A percentile compares a stretch with the other conserved stretches of the same genome.
Conservation (phyloP, 2,329 filamentous ascomycete species). For the Periconia sp. region DNA sequence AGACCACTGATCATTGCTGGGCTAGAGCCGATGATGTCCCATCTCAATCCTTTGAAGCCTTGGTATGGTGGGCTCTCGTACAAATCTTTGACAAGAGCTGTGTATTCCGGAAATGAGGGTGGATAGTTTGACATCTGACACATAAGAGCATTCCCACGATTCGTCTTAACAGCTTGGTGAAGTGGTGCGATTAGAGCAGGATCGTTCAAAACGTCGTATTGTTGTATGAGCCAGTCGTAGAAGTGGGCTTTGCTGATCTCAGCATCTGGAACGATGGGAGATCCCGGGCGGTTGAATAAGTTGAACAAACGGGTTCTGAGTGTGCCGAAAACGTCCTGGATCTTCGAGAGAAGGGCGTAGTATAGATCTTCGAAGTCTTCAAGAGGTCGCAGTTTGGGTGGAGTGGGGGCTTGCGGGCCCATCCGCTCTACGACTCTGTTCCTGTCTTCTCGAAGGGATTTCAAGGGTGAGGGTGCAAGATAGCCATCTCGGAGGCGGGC, state of each 20-base stretch:
- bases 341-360: slow-evolving; percentile 28
- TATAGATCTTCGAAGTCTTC: slow-evolving; percentile 39
- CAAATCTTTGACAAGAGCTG: slow-evolving; percentile 18
- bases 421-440: slow-evolving; percentile 44
- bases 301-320: slow-evolving; percentile 26
- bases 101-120: slow-evolving; percentile 13
- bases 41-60: slow-evolving; percentile 21
- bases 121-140: slow-evolving; percentile 10
- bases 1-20: slow-evolving; percentile 28
- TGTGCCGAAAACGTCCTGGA: slow-evolving; percentile 26
- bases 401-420: slow-evolving; percentile 62
- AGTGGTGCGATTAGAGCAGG: slow-evolving; percentile 23
- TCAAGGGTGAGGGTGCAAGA: slow-evolving; percentile 16
- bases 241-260: slow-evolving; percentile 18
- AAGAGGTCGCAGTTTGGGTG: slow-evolving; percentile 56
- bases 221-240: slow-evolving; percentile 14
- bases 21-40: slow-evolving; percentile 19
- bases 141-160: slow-evolving; percentile 17
- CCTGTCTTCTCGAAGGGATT: slow-evolving; percentile 13
- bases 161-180: slow-evolving; percentile 25
- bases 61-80: slow-evolving; percentile 14
- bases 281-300: slow-evolving; percentile 21
- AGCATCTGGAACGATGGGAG: slow-evolving; percentile 11
- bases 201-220: slow-evolving; percentile 31
- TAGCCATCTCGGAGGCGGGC: slow-evolving; percentile 38